phyloP scores from a whole-genome alignment of 768 basidiomycete genomes.

The Trametes cubensis region DNA sequence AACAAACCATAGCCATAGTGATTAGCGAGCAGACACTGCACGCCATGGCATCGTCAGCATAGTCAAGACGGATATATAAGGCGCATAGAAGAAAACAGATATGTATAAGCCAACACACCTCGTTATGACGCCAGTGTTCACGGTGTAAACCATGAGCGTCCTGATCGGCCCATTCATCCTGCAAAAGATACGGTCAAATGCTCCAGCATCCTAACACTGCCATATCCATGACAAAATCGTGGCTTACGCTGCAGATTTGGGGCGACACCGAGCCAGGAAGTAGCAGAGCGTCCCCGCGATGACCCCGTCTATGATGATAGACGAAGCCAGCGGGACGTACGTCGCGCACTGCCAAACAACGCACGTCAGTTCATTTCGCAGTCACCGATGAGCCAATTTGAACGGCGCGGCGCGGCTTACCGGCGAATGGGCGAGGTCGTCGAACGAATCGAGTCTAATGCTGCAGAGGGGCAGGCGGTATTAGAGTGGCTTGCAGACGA shows the following conservation, averaged over 20 bases:
- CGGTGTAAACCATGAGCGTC: slow-evolving; percentile 25
- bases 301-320: slow-evolving; percentile 21
- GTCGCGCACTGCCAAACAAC: slow-evolving; percentile 23
- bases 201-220: no score
- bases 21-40: slow-evolving; percentile 23
- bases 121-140: slow-evolving; percentile 27
- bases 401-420: not conserved
- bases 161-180: slow-evolving; percentile 23
- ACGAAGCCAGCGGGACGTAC: slow-evolving; percentile 18
- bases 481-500: no score
- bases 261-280: slow-evolving; percentile 23
- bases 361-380: no score
- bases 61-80: not conserved
- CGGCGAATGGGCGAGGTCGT: slow-evolving; percentile 1
- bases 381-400: no score
- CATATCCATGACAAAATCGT: not conserved
- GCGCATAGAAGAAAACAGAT: no score
- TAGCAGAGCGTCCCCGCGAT: slow-evolving; percentile 27
- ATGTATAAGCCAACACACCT: slow-evolving; percentile 3
- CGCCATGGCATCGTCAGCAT: not conserved
- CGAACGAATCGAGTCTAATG: slow-evolving; percentile 11
- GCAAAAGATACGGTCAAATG: no score
- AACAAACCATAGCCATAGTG: slow-evolving; percentile 17
- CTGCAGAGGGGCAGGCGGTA: not conserved
- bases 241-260: slow-evolving; percentile 17